Evolutionary conservation across 306 rosid species (phyloP).

Genomic region (Clitoria ternatea): DNA sequence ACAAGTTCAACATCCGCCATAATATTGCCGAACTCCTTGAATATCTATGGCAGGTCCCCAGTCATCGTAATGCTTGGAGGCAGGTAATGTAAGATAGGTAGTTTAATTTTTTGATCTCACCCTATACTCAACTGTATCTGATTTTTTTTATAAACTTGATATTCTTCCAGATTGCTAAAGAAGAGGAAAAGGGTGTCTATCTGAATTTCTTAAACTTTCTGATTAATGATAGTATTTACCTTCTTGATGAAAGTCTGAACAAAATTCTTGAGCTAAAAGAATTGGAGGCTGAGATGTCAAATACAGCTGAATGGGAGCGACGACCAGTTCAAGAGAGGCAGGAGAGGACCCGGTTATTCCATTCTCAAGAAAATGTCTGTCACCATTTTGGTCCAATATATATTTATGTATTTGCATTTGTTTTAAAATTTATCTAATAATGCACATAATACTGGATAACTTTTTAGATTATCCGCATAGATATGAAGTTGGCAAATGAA

Average conservation of each 20-base stretch:
- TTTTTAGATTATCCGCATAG: constrained; percentile 81
- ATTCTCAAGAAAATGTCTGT: constrained; percentile 94
- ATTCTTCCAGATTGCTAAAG: constrained; percentile 86
- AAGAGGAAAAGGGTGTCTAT: constrained; percentile 97
- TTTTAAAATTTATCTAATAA: constrained; percentile 25
- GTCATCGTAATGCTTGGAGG: constrained; percentile 98
- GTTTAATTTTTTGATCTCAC: neutral
- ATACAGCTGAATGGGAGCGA: constrained; percentile 84
- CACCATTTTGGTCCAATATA: constrained; percentile 11
- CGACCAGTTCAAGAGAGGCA: constrained; percentile 95
- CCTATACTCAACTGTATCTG: neutral
- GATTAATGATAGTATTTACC: constrained; percentile 94
- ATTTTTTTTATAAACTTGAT: constrained; percentile 11
- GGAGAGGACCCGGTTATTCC: constrained; percentile 94
- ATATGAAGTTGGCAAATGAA: constrained; percentile 98
- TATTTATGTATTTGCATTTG: constrained; percentile 13
- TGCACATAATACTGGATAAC: constrained; percentile 9
- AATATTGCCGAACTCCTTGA: constrained; percentile 98
- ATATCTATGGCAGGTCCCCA: constrained; percentile 98
- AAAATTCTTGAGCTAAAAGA: constrained; percentile 96
- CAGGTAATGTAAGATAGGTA: constrained; percentile 46
- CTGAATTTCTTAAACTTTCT: constrained; percentile 94
- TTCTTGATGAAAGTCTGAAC: constrained; percentile 95
- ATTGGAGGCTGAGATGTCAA: constrained; percentile 98
- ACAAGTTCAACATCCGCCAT: constrained; percentile 97